Evolutionary conservation across 495 filamentous ascomycete species (phyloP).

Genomic region (Hypoxylon lienhwacheense): DNA sequence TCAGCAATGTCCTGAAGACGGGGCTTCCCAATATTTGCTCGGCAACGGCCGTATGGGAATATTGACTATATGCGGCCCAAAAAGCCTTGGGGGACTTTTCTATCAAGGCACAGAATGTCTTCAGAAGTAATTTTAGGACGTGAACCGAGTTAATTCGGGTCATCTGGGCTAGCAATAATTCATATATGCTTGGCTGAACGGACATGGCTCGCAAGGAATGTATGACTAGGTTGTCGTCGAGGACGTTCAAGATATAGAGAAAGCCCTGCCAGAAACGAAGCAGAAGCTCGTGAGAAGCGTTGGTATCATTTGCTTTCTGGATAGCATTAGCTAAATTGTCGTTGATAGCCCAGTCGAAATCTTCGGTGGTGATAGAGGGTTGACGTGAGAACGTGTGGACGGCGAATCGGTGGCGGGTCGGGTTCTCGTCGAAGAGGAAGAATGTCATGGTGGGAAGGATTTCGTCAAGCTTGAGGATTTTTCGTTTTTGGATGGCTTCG

Average conservation of each 20-base stretch:
- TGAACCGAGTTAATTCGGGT: conserved; percentile 55
- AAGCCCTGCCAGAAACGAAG: conserved; percentile 75
- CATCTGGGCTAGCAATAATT: conserved; percentile 74
- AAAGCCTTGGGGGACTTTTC: conserved; percentile 75
- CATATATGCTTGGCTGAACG: conserved; percentile 67
- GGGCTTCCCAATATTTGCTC: conserved; percentile 76
- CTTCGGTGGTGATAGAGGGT: conserved; percentile 58
- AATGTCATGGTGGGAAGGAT: conserved; percentile 76
- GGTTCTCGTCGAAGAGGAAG: conserved; percentile 74
- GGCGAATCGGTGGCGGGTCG: conserved; percentile 66
- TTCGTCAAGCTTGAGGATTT: conserved; percentile 66
- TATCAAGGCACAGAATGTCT: conserved; percentile 66
- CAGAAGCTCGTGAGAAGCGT: conserved; percentile 46
- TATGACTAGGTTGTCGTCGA: conserved; percentile 74
- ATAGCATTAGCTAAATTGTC: conserved; percentile 59
- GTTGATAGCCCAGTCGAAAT: conserved; percentile 83
- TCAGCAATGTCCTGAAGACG: conserved; percentile 63
- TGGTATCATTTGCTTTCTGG: conserved; percentile 51
- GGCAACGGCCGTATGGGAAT: conserved; percentile 70
- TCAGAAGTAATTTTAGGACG: conserved; percentile 63
- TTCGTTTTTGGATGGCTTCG: conserved; percentile 70
- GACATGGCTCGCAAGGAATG: conserved; percentile 78
- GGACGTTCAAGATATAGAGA: conserved; percentile 64
- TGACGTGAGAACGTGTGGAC: conserved; percentile 65
- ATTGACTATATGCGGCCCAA: conserved; percentile 81